Base-by-base conservation (phyloP, 331 rosid genomes). In the Cydonia oblonga region DNA sequence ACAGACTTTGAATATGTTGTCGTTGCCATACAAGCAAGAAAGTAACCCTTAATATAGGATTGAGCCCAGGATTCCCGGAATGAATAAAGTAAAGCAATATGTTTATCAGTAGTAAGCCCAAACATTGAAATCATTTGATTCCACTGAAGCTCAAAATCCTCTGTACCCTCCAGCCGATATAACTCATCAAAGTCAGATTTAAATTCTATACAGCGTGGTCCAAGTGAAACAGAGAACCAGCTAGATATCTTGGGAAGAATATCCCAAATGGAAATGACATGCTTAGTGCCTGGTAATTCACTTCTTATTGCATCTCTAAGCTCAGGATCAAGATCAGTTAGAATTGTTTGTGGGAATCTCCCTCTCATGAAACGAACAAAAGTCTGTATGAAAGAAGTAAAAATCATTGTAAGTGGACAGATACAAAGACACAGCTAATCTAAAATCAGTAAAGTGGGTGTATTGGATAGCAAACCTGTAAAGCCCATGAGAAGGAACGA, bases 61-160 rank as follows among this genome's bases (percentile, higher is more conserved):
- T 75, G 87, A 59, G 93, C 90, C 99, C 97, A 91, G 35, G 81
- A 89, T 67, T 84, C 77, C 52, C 96, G 87, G 52, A 81, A 75
- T 23, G 90, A 81, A 75, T 83, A 86, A 42, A 91, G 85, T 59
- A 95, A 80, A 72, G 77, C 84, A 28, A 76, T 35, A 56, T 95
- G 99, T 73, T 82, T 88, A 72, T 95, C 99, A 12, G 92, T 61
- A 78, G 83, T 81, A 26, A 95, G 85, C 74, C 84, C 96, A 76
- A 85, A 91, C 72, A 84, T 49, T 2, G 96, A 77, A 74, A 84
- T 78, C 93, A 86, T 85, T 82, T 85, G 96, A 81, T 81, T 86
- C 99, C 99, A 95, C 69, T 84, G 92, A 69, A 81, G 86, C 65
- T 89, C 99, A 76, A 95, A 91, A 51, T 86, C 97, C 63, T 95